Base-by-base conservation (phyloP, 2,329 filamentous ascomycete genomes). In the Zalaria sp. region DNA sequence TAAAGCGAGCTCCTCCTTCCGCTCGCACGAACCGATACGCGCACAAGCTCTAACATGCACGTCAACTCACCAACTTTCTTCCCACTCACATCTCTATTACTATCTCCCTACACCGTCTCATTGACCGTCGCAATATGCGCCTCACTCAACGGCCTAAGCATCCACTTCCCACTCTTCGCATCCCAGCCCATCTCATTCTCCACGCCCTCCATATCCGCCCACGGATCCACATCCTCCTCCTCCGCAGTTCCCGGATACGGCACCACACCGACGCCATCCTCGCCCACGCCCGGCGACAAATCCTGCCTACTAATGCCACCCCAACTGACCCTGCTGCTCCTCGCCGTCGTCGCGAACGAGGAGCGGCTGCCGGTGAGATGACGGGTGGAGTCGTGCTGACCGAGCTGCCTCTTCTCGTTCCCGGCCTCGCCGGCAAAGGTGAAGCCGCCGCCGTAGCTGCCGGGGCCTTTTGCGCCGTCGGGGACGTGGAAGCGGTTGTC, bases 401-500 rank as follows among this genome's bases (percentile, higher is more conserved):
- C 49, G 31, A 53, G 43, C 25, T 37, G 44, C n/a, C 32, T 27
- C 46, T 55, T 55, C 43, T 55, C 52, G 41, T 55, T 55, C 32
- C 52, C 52, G 10, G 45, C 41, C 37, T 55, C 53, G 46, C 53
- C 53, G 11, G 44, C 44, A 11, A 46, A 42, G 26, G 39, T 42
- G 29, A 46, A 40, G 41, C 43, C 43, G 26, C 43, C 43, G n/a
- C n/a, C 43, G 36, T 44, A 44, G 29, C 35, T 38, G 39, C 49
- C 49, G 3, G 75, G 71, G 1, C 66, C 71, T 36, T 69, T 69
- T 54, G 77, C 77, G 36, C 81, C 80, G 55, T 91, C 66, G 1
- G 83, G 83, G 25, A 91, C 65, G 54, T 81, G 71, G 64, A 89
- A 93, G 35, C 83, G 73, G 46, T 71, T 69, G 57, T 93, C 87